These are phyloP conservation scores for Fraxinus quadrangulata DNA, from an alignment of 257 asterid genomes.

Conservation along the genomic window DNA sequence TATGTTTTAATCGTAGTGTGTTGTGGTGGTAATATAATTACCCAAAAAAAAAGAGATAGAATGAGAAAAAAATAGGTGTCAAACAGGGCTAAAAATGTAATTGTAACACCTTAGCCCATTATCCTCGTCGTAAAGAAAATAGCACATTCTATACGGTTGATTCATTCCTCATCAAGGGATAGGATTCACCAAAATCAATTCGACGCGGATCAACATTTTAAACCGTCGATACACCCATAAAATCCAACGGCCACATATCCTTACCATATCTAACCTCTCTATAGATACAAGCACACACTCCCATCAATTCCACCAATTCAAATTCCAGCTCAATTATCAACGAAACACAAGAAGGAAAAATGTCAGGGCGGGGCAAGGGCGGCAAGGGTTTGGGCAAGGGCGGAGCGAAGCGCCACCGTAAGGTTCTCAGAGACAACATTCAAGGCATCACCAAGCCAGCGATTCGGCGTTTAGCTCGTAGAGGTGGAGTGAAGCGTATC, in stretches of 20 bases:
- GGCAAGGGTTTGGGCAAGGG: slow-evolving; percentile 54
- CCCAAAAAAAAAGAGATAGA: too few species aligned
- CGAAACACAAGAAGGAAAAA: background rate
- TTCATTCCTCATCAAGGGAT: slow-evolving; percentile 18
- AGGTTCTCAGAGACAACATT: slow-evolving; percentile 44
- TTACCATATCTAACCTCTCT: background rate
- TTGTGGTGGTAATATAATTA: too few species aligned
- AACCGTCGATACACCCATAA: slow-evolving; percentile 27
- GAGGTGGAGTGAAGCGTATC: slow-evolving; percentile 54
- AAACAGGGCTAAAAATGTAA: too few species aligned
- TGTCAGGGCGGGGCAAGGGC: slow-evolving; percentile 54
- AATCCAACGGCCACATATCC: slow-evolving; percentile 31
- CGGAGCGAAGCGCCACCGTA: slow-evolving; percentile 49
- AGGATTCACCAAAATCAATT: background rate
- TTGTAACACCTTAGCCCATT: too few species aligned
- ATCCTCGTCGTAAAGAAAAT: slow-evolving; percentile 7
- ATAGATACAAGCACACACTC: background rate
- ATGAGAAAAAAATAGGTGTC: too few species aligned
- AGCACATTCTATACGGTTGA: slow-evolving; percentile 5
- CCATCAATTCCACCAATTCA: background rate
- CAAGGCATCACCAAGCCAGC: slow-evolving; percentile 53
- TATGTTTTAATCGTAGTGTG: too few species aligned
- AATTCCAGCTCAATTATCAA: background rate
- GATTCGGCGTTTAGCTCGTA: slow-evolving; percentile 45
- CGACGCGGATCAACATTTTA: background rate